Conservation (phyloP, 2,329 filamentous ascomycete genomes). For the Alternaria sp. region DNA sequence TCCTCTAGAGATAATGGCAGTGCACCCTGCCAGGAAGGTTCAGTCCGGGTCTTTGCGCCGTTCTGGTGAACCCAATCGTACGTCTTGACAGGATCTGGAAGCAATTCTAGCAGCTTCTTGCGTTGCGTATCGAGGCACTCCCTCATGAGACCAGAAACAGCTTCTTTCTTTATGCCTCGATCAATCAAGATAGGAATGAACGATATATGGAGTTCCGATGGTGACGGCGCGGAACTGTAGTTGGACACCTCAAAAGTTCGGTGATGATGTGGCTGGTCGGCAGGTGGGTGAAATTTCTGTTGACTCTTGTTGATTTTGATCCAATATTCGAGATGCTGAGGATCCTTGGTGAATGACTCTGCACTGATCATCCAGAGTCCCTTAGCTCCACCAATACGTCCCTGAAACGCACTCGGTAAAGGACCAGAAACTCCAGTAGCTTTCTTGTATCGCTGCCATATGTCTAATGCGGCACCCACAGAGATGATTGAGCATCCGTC, state of each 20-base stretch:
- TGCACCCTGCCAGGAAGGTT: constrained; percentile 34
- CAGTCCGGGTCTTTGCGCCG: constrained; percentile 42
- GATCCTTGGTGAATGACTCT: constrained; percentile 53
- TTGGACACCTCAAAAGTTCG: constrained; percentile 72
- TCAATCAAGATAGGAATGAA: constrained; percentile 74
- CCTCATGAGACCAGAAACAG: constrained; percentile 61
- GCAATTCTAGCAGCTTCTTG: constrained; percentile 59
- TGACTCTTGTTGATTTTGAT: constrained; percentile 74
- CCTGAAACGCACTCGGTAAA: constrained; percentile 74
- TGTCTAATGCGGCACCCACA: constrained; percentile 62
- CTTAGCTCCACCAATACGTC: constrained; percentile 75
- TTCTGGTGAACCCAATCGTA: constrained; percentile 52
- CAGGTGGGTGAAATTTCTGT: constrained; percentile 67
- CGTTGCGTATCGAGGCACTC: constrained; percentile 64
- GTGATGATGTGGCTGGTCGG: constrained; percentile 60
- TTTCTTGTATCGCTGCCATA: constrained; percentile 63
- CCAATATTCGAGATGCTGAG: constrained; percentile 61
- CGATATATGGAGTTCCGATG: constrained; percentile 70
- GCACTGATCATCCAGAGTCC: constrained; percentile 76
- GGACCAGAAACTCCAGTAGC: constrained; percentile 67
- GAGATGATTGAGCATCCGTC: constrained; percentile 73
- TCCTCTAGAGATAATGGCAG: constrained; percentile 35
- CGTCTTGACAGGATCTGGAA: constrained; percentile 66
- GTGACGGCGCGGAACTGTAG: constrained; percentile 57
- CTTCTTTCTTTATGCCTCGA: constrained; percentile 58